Evolutionary conservation across 1,139 yeast genomes (phyloP).

Genomic region (Suhomyces terraborum): DNA sequence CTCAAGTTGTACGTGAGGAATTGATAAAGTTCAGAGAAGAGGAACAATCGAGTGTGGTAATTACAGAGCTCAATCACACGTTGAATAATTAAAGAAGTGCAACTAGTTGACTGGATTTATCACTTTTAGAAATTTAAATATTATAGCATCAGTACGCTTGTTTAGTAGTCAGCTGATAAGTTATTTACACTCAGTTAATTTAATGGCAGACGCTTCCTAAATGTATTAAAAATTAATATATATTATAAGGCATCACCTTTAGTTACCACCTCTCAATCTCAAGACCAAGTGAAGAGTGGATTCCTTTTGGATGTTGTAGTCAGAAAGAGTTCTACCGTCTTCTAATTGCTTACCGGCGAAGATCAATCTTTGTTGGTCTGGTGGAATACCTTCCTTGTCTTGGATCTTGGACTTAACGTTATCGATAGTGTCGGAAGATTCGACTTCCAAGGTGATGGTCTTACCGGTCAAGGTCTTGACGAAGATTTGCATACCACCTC

Average conservation of each 20-base stretch:
- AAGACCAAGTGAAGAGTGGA: conserved; percentile 84
- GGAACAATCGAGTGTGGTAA: conserved; percentile 36
- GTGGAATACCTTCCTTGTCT: conserved; percentile 94
- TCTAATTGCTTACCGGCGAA: conserved; percentile 94
- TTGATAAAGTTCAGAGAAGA: conserved; percentile 26
- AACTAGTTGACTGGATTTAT: too few relatives aligned
- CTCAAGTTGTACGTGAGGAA: conserved; percentile 18
- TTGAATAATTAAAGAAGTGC: too few relatives aligned
- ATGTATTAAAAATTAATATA: conserved; percentile 1
- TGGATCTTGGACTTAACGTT: conserved; percentile 91
- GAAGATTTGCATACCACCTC: conserved; percentile 83
- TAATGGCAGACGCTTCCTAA: conserved; percentile 2
- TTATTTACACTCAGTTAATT: too few relatives aligned
- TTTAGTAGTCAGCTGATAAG: too few relatives aligned
- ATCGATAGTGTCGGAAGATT: conserved; percentile 92
- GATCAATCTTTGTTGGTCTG: conserved; percentile 91
- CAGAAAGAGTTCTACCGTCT: conserved; percentile 89
- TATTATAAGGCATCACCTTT: conserved; percentile 22
- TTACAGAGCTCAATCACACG: neutral
- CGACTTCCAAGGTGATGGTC: conserved; percentile 92
- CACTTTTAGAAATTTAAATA: too few relatives aligned
- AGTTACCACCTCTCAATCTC: conserved; percentile 79
- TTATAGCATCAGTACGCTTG: too few relatives aligned
- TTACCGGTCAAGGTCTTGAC: conserved; percentile 70
- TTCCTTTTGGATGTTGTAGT: conserved; percentile 94